Conservation (phyloP, 2,329 filamentous ascomycete species). For the Fusarium sambucinum region DNA sequence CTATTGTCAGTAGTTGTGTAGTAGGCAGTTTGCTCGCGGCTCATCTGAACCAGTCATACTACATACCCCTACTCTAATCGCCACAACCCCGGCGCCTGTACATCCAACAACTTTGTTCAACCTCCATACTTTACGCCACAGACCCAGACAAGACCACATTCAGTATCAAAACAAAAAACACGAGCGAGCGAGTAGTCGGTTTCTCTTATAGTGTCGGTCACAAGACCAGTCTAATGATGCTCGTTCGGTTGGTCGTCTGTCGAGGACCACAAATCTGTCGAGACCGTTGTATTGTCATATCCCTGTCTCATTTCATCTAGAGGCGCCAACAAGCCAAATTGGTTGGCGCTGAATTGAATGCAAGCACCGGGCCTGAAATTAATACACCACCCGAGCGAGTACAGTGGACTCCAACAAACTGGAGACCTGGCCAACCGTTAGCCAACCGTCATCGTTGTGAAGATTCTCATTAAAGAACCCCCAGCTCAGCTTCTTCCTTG, state of each 20-base stretch:
- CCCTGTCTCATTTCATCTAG: slow-evolving; percentile 46
- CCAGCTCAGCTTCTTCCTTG: slow-evolving; percentile 28
- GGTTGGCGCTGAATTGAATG: slow-evolving; percentile 35
- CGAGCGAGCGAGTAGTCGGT: neutral
- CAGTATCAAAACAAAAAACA: slow-evolving; percentile 3
- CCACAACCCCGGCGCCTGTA: slow-evolving; percentile 37
- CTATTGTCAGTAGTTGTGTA: too few species aligned
- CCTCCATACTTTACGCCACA: slow-evolving; percentile 2
- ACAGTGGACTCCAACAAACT: neutral
- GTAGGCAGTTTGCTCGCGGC: slow-evolving; percentile 5
- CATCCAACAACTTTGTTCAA: slow-evolving; percentile 15
- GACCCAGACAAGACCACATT: neutral
- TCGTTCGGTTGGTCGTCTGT: slow-evolving; percentile 31
- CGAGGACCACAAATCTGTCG: slow-evolving; percentile 37
- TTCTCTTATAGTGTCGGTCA: slow-evolving; percentile 5
- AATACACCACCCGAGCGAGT: slow-evolving; percentile 34
- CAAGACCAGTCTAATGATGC: slow-evolving; percentile 17
- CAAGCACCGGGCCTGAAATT: slow-evolving; percentile 46
- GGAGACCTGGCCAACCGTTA: neutral
- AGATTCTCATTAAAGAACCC: slow-evolving; percentile 31
- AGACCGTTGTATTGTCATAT: slow-evolving; percentile 36
- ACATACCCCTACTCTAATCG: slow-evolving; percentile 23
- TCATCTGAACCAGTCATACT: slow-evolving; percentile 40
- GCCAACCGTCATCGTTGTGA: slow-evolving; percentile 6
- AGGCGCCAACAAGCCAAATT: slow-evolving; percentile 31